phyloP scores from a whole-genome alignment of 257 asterid genomes.

The Primulina tabacum region DNA sequence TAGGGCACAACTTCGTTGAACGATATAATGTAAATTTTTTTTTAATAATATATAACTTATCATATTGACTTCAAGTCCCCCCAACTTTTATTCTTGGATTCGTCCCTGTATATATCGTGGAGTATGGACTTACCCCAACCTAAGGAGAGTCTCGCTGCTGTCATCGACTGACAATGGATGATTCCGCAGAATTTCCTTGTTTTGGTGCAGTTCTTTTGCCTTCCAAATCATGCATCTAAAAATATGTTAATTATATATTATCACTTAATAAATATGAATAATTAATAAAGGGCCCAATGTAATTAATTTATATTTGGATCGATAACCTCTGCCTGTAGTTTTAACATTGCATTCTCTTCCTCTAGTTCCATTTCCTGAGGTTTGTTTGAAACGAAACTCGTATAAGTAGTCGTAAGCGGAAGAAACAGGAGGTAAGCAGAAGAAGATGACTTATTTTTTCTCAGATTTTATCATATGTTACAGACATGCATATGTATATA shows the following conservation, averaged over 20 bases:
- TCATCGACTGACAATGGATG: constrained; percentile 30
- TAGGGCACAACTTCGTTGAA: no score
- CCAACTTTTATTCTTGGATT: no score
- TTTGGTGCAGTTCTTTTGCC: constrained; percentile 24
- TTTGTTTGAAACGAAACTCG: neutral
- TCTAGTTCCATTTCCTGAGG: constrained; percentile 55
- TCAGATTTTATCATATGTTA: no score
- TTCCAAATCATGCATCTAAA: constrained; percentile 23
- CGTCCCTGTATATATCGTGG: no score
- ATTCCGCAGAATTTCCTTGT: constrained; percentile 43
- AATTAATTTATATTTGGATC: no score
- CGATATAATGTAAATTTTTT: no score
- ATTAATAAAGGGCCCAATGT: no score
- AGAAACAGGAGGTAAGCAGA: no score
- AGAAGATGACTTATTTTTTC: neutral
- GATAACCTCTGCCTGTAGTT: constrained; percentile 37
- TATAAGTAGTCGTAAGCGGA: no score
- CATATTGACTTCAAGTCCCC: no score
- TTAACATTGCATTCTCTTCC: constrained; percentile 56
- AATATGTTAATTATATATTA: neutral
- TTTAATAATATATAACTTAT: no score
- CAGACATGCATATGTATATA: no score
- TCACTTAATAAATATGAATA: neutral
- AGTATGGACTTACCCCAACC: constrained; percentile 47
- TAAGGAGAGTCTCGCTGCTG: constrained; percentile 56